Evolutionary conservation across 805 yeast genomes (phyloP).

Genomic region (Metschnikowia orientalis): DNA sequence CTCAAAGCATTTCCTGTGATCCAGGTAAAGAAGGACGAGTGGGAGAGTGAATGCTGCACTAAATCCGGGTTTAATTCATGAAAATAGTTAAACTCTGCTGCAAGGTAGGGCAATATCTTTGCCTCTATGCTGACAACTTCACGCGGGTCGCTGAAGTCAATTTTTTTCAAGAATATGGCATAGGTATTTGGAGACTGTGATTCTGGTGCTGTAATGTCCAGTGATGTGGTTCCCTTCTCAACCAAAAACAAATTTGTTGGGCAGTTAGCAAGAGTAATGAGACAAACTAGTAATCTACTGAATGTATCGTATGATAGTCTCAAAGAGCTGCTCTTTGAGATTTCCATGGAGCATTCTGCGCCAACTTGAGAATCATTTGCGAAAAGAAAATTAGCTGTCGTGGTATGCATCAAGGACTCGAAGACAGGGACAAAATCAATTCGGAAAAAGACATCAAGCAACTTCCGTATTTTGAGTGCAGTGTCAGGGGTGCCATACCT

Average conservation of each 20-base stretch:
- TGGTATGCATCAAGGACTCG: slow-evolving; percentile 15
- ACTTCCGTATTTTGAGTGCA: slow-evolving; percentile 18
- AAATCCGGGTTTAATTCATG: slow-evolving; percentile 18
- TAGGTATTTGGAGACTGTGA: slow-evolving; percentile 22
- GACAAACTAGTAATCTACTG: slow-evolving; percentile 22
- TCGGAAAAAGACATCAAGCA: slow-evolving; percentile 22
- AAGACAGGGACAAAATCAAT: slow-evolving; percentile 22
- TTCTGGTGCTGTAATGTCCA: slow-evolving; percentile 26
- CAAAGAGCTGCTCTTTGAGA: slow-evolving; percentile 1
- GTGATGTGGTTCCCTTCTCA: slow-evolving; percentile 19
- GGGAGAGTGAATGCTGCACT: slow-evolving; percentile 9
- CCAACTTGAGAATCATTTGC: slow-evolving; percentile 4
- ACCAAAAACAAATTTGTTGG: slow-evolving; percentile 22
- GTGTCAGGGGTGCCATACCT: slow-evolving; percentile 14
- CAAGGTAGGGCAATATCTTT: slow-evolving; percentile 22
- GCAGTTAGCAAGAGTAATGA: slow-evolving; percentile 23
- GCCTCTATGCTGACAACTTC: slow-evolving; percentile 6
- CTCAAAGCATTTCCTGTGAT: slow-evolving; percentile 15
- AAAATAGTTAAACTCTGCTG: slow-evolving; percentile 22
- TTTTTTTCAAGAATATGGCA: slow-evolving; percentile 13
- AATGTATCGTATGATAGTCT: slow-evolving; percentile 22
- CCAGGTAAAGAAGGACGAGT: slow-evolving; percentile 18
- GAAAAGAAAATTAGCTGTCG: slow-evolving; percentile 7
- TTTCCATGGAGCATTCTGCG: slow-evolving; percentile 1
- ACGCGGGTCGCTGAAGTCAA: slow-evolving; percentile 14